Base-by-base conservation (phyloP, 2,329 filamentous ascomycete genomes). In the Fusarium concolor region DNA sequence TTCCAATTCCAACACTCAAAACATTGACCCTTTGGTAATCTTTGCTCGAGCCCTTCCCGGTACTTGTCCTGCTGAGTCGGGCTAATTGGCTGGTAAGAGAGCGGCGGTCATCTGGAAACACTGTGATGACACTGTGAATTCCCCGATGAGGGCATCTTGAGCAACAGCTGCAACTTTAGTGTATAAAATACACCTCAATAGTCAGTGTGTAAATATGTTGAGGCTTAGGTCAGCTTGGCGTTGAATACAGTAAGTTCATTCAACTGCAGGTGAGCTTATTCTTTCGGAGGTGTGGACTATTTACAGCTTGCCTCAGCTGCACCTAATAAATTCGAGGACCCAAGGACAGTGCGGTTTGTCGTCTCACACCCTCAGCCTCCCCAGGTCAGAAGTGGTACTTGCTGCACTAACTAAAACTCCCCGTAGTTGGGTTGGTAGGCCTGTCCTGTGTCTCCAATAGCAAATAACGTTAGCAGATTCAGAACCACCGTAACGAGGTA, bases 391-490 rank as follows among this genome's bases (percentile, higher is more conserved):
- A 24, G 22, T 59, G 41, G 62, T 62, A 69, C 65, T 50, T 51
- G 42, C 15, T 45, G 43, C 51, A 49, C 67, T 70, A 65, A 59
- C 61, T 59, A 64, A 64, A 67, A 65, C 54, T 64, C 67, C 67
- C 66, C 42, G 50, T 67, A 38, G 67, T 53, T 66, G 64, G 69
- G 67, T 53, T 66, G 64, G 69, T 43, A 44, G 24, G 47, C 47
- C 47, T 51, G 47, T 50, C 67, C 64, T 71, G 71, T 65, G 65
- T 69, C 64, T 53, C 56, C 66, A 58, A 67, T 63, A 67, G 58
- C 64, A 31, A 31, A 24, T 12, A 31, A 11, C 29, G 29, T 12
- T 12, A 3, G 9, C 29, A 31, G 29, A 31, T 71, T 59, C 64
- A 70, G 67, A 70, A 71, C 64, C 60, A 68, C 62, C 55, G 67